A percentile compares a stretch with the other conserved stretches of the same genome.
phyloP scores from a whole-genome alignment of 805 yeast genomes.

The Metschnikowia colocasiae region DNA sequence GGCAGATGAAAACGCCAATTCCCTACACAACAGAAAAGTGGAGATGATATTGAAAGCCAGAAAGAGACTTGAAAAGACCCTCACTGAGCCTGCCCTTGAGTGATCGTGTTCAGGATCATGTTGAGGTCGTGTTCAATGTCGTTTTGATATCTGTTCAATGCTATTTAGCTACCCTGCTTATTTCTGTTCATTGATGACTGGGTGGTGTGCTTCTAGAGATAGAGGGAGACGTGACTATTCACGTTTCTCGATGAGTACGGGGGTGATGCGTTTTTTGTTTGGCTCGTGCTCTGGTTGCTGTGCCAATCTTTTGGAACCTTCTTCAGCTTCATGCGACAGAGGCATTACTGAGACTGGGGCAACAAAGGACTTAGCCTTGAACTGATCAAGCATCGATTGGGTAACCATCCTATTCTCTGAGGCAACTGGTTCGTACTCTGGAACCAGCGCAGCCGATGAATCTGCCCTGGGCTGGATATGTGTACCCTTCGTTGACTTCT shows the following conservation, averaged over 20 bases:
- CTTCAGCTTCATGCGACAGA: neutral
- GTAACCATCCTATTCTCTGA: neutral
- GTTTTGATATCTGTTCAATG: too few relatives aligned
- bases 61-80: slow-evolving; percentile 44
- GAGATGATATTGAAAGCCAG: slow-evolving; percentile 43
- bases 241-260: slow-evolving; percentile 23
- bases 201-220: too few relatives aligned
- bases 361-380: slow-evolving; percentile 10
- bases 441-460: neutral
- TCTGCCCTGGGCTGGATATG: neutral
- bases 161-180: too few relatives aligned
- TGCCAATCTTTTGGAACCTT: neutral
- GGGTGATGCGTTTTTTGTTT: slow-evolving; percentile 34
- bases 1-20: neutral
- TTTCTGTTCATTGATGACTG: too few relatives aligned
- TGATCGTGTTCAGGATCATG: too few relatives aligned
- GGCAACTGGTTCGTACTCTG: neutral
- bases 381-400: slow-evolving; percentile 10
- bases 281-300: slow-evolving; percentile 11
- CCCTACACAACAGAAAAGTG: slow-evolving; percentile 31
- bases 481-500: neutral
- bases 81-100: slow-evolving; percentile 14
- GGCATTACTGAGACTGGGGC: neutral
- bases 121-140: too few relatives aligned
- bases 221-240: too few relatives aligned